Evolutionary conservation across 139 green algal genomes (phyloP).

Genomic region (Haematococcus lacustris): DNA sequence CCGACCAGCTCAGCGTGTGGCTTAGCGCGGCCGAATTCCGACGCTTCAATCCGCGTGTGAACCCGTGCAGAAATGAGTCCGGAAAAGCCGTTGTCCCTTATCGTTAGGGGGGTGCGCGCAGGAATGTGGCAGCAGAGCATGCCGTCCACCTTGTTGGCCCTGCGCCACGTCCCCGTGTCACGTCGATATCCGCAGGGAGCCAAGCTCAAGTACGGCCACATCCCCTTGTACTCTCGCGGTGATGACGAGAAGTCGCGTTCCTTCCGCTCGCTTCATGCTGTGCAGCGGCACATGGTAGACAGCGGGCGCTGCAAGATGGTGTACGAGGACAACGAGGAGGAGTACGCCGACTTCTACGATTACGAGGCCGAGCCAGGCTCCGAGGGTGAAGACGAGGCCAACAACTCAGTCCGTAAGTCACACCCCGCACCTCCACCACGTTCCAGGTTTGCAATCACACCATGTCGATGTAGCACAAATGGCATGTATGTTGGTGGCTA

Average conservation of each 20-base stretch:
- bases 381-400: conserved; percentile 12
- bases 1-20: too few species aligned
- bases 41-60: too few species aligned
- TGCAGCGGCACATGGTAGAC: conserved; percentile 94
- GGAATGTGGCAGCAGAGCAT: too few species aligned
- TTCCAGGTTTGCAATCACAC: neutral
- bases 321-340: conserved; percentile 89
- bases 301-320: conserved; percentile 54
- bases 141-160: too few species aligned
- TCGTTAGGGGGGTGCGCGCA: too few species aligned
- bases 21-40: too few species aligned
- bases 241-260: conserved; percentile 59
- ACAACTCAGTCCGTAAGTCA: too few species aligned
- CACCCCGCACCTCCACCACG: too few species aligned
- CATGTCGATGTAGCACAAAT: too few species aligned
- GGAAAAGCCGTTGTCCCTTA: too few species aligned
- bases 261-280: conserved; percentile 74
- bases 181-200: conserved; percentile 55
- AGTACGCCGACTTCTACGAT: conserved; percentile 92
- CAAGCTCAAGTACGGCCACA: conserved; percentile 64
- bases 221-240: conserved; percentile 77
- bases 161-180: too few species aligned
- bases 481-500: neutral
- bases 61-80: too few species aligned
- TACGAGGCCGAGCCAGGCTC: conserved; percentile 19